These are phyloP conservation scores for Torulaspora pretoriensis DNA, from an alignment of 1,139 yeast genomes.

Conservation along the genomic window DNA sequence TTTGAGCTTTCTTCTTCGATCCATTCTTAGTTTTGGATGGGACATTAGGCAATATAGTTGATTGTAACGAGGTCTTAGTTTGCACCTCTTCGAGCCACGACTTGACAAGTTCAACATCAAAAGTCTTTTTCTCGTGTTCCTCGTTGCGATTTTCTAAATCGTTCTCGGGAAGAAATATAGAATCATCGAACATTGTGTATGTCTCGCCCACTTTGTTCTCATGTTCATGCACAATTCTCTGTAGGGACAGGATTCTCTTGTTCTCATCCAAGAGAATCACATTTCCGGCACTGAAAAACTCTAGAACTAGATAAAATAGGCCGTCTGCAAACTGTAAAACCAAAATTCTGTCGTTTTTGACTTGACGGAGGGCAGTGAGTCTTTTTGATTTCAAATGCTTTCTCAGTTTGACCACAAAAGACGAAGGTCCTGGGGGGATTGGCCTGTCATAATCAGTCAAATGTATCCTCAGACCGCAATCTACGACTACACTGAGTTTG, in stretches of 20 bases:
- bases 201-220: slow-evolving; percentile 66
- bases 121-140: slow-evolving; percentile 20
- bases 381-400: slow-evolving; percentile 82
- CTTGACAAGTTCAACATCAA: slow-evolving; percentile 40
- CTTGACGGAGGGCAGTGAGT: slow-evolving; percentile 65
- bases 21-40: slow-evolving; percentile 20
- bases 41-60: slow-evolving; percentile 9
- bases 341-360: slow-evolving; percentile 72
- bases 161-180: slow-evolving; percentile 40
- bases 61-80: slow-evolving; percentile 28
- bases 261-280: slow-evolving; percentile 70
- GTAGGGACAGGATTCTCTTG: slow-evolving; percentile 63
- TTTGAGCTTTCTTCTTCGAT: slow-evolving; percentile 37
- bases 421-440: slow-evolving; percentile 75
- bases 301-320: slow-evolving; percentile 70
- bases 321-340: slow-evolving; percentile 84
- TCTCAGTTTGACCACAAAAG: slow-evolving; percentile 78
- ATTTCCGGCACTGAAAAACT: slow-evolving; percentile 94
- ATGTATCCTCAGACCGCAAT: slow-evolving; percentile 82
- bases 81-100: slow-evolving; percentile 50
- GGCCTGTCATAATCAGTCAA: slow-evolving; percentile 77
- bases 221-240: slow-evolving; percentile 72
- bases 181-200: slow-evolving; percentile 56
- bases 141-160: slow-evolving; percentile 10
- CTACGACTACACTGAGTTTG: slow-evolving; percentile 68